Evolutionary conservation across 352 stramenopile species (phyloP).

Genomic region (Phytophthora pini): DNA sequence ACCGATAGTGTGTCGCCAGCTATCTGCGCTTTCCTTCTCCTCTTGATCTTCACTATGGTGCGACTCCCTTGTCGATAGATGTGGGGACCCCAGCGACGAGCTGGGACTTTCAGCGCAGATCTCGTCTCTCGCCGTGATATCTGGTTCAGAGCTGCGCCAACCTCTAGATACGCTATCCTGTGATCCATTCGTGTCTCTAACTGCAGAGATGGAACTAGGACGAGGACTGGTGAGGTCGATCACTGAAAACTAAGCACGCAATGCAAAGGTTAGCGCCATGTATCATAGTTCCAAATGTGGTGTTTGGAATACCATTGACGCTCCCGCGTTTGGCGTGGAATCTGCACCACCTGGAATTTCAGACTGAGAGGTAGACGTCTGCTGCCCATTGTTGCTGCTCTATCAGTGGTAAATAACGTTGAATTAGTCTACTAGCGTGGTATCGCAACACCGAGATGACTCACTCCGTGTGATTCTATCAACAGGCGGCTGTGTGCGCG

Average conservation of each 20-base stretch:
- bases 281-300: slow-evolving; percentile 3
- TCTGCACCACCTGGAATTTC: slow-evolving; percentile 13
- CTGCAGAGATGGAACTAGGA: neutral
- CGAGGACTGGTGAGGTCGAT: slow-evolving; percentile 72
- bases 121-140: slow-evolving; percentile 37
- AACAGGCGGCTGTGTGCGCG: slow-evolving; percentile 53
- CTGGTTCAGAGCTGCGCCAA: slow-evolving; percentile 1
- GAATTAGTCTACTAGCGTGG: slow-evolving; percentile 5
- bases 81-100: slow-evolving; percentile 35
- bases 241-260: slow-evolving; percentile 31
- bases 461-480: slow-evolving; percentile 36
- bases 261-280: slow-evolving; percentile 9
- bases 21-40: slow-evolving; percentile 27
- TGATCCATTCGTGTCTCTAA: slow-evolving; percentile 13
- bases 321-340: slow-evolving; percentile 18
- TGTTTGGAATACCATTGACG: slow-evolving; percentile 20
- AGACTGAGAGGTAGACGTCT: slow-evolving; percentile 4
- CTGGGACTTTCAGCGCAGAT: slow-evolving; percentile 65
- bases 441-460: slow-evolving; percentile 4
- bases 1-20: slow-evolving; percentile 16
- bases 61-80: slow-evolving; percentile 7
- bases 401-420: neutral
- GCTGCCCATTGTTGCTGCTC: slow-evolving; percentile 11
- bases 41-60: slow-evolving; percentile 29
- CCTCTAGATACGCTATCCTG: slow-evolving; percentile 14